Base-by-base conservation (phyloP, 345 rosid genomes). In the Mangifera indica region DNA sequence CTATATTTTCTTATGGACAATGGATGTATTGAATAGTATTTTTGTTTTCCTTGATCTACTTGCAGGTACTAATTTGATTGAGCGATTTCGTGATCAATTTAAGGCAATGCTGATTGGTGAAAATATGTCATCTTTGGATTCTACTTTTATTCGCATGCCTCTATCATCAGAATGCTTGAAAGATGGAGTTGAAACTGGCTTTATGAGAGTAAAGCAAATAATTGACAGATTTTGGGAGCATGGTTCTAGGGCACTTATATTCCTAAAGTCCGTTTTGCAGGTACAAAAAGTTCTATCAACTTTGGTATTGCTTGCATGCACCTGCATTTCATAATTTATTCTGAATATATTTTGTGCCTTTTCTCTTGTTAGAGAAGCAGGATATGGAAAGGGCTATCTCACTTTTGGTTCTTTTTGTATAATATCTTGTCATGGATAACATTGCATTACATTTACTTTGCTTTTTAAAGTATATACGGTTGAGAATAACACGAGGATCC, bases 131-230 rank as follows among this genome's bases (percentile, higher is more conserved):
- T 74, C 86, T 71, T 71, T 80, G 57, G 92, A 88, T 73, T 89
- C 90, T 70, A 93, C 97, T 72, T 75, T 93, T 74, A 88, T 93
- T 73, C 91, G 98, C 74, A 93, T 93, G 96, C 97, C 98, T 75
- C 76, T 93, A 57, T 88, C 98, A 42, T 80, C 87, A 56, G 91
- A 87, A 65, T 86, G 87, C 79, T 80, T 89, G 82, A 83, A 84
- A 71, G 89, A 88, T 84, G 97, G 96, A 74, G 85, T 86, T 80
- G 89, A 91, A 80, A 60, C 82, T 77, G 98, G 96, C 68, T 66
- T 84, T 74, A 67, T 66, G 74, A 86, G 84, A 81, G 85, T 91
- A 70, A 86, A 88, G 74, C 86, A 78, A 75, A 81, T 85, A 79
- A 81, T 83, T 83, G 89, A 93, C 56, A 85, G 79, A 80, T 85